Percentiles rank a stretch among this genome's conserved stretches.
Conservation (phyloP, 345 rosid genomes). For the Salix arbutifolia region DNA sequence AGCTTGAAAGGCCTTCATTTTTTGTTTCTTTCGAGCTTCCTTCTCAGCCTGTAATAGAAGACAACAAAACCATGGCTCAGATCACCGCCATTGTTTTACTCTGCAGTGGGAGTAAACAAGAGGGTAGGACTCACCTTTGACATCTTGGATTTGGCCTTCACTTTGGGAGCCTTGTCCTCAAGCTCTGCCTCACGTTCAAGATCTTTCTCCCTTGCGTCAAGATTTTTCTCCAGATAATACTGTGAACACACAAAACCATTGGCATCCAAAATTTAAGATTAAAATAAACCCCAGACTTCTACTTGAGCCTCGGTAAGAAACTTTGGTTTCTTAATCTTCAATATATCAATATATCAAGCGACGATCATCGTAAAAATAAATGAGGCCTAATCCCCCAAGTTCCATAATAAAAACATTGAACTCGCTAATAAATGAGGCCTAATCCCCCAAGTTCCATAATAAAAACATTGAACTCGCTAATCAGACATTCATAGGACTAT, state of each 20-base stretch:
- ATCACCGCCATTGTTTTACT: neutral
- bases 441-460: neutral
- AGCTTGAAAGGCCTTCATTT: slow-evolving; percentile 79
- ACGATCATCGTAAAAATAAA: neutral
- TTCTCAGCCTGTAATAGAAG: slow-evolving; percentile 62
- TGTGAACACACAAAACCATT: slow-evolving; percentile 23
- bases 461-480: neutral
- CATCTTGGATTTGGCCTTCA: slow-evolving; percentile 95
- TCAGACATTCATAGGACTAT: neutral
- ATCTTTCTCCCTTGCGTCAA: slow-evolving; percentile 72
- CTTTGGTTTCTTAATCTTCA: neutral
- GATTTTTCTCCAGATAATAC: slow-evolving; percentile 94
- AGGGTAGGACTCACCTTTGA: slow-evolving; percentile 48
- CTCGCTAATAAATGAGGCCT: neutral
- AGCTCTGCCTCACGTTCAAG: slow-evolving; percentile 82
- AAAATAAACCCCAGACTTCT: neutral
- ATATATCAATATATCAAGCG: neutral
- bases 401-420: neutral
- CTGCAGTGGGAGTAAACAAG: neutral
- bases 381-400: neutral
- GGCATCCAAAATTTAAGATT: neutral
- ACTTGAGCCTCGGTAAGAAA: neutral
- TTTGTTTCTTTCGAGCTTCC: slow-evolving; percentile 93
- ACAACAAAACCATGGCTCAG: neutral
- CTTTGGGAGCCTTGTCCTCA: slow-evolving; percentile 86